Percentiles rank a stretch among this genome's conserved stretches.
phyloP scores from a whole-genome alignment of 345 rosid species.

The Toxicodendron radicans region DNA sequence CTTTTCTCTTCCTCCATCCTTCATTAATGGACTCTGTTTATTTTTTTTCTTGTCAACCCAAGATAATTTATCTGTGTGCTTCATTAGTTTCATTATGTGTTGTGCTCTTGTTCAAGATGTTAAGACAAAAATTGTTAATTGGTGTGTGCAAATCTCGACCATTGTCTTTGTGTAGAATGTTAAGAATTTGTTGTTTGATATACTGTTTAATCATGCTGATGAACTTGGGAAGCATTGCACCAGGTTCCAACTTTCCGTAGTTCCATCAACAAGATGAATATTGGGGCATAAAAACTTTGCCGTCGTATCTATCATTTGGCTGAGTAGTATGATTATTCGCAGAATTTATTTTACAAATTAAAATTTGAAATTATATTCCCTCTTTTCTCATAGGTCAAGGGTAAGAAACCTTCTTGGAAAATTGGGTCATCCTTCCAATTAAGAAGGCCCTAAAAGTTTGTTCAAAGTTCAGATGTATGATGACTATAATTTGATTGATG shows the following conservation, averaged over 20 bases:
- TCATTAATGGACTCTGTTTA: too few relatives aligned
- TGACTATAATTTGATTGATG: constrained; percentile 88
- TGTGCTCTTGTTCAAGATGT: neutral
- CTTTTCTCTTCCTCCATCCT: too few relatives aligned
- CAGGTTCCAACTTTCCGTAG: neutral
- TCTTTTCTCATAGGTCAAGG: constrained; percentile 15
- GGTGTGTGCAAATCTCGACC: neutral
- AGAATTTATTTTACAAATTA: neutral
- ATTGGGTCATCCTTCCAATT: constrained; percentile 50
- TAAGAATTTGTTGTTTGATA: constrained; percentile 4
- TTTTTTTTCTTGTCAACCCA: too few relatives aligned
- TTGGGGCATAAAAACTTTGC: neutral
- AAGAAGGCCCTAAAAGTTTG: constrained; percentile 50
- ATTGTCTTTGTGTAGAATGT: neutral
- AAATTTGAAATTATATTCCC: too few relatives aligned
- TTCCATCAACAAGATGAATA: neutral
- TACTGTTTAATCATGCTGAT: neutral
- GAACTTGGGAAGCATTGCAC: neutral
- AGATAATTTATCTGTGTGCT: too few relatives aligned
- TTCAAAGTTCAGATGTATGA: constrained; percentile 60
- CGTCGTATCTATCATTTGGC: neutral
- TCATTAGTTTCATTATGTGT: neutral
- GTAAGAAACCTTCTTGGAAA: constrained; percentile 21
- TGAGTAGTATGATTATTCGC: neutral
- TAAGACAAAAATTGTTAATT: neutral